A percentile compares a stretch with the other conserved stretches of the same genome.
phyloP scores from a whole-genome alignment of 2,329 filamentous ascomycete genomes.

The Calonectria ilicicola region DNA sequence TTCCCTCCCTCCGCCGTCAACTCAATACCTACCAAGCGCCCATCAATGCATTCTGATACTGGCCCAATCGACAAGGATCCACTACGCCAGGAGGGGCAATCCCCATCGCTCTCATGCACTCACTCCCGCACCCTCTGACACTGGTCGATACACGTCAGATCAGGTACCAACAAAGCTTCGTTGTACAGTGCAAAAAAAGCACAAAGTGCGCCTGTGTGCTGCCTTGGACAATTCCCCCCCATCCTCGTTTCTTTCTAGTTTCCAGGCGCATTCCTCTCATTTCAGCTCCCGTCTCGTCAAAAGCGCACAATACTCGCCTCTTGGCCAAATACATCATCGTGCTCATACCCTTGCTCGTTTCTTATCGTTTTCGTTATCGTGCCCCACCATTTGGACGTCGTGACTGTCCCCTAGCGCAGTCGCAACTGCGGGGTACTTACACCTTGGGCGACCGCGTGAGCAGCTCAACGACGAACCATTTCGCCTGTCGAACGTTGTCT shows the following conservation, averaged over 20 bases:
- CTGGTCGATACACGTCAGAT: slow-evolving; percentile 34
- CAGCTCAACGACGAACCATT: slow-evolving; percentile 26
- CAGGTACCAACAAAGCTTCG: slow-evolving; percentile 15
- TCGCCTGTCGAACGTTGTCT: slow-evolving; percentile 13
- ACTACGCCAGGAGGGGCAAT: slow-evolving; percentile 14
- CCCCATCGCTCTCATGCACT: slow-evolving; percentile 22
- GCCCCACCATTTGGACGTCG: slow-evolving; percentile 23
- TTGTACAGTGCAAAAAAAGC: neutral
- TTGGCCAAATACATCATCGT: slow-evolving; percentile 1
- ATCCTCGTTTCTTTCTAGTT: no score
- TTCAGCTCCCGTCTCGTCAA: neutral
- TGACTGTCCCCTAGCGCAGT: slow-evolving; percentile 22
- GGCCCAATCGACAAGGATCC: slow-evolving; percentile 6
- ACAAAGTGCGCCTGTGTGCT: neutral
- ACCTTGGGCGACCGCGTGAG: slow-evolving; percentile 22
- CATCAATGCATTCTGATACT: slow-evolving; percentile 4
- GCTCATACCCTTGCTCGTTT: neutral
- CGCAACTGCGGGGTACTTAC: slow-evolving; percentile 29
- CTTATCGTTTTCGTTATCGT: slow-evolving; percentile 13
- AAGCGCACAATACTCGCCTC: neutral
- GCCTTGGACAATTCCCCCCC: neutral
- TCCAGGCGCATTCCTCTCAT: neutral
- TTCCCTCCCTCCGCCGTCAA: neutral
- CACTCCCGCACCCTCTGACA: slow-evolving; percentile 13
- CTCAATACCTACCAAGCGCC: neutral